Conservation (phyloP, 2,329 filamentous ascomycete species). For the Cladosporium sp. region DNA sequence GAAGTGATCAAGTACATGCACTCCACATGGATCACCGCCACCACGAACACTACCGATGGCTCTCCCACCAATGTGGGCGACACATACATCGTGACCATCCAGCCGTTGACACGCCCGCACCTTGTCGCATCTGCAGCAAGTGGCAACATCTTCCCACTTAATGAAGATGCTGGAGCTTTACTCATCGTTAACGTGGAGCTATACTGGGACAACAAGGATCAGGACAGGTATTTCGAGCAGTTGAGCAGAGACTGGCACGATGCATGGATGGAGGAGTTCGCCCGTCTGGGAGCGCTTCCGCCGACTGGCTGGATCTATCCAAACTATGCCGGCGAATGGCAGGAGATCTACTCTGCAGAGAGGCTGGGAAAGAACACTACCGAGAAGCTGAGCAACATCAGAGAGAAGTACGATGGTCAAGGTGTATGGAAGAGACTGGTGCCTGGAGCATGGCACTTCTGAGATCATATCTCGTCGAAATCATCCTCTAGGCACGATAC, state of each 20-base stretch:
- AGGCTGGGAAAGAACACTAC: conserved; percentile 25
- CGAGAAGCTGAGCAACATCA: conserved; percentile 25
- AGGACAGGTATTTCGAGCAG: conserved; percentile 15
- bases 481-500: not conserved
- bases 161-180: conserved; percentile 13
- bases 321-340: conserved; percentile 34
- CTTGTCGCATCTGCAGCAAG: conserved; percentile 15
- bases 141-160: conserved; percentile 20
- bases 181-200: conserved; percentile 19
- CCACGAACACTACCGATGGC: conserved; percentile 13
- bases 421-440: conserved; percentile 29
- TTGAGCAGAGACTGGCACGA: conserved; percentile 8
- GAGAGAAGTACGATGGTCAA: conserved; percentile 30
- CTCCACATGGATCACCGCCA: conserved; percentile 13
- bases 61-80: not conserved
- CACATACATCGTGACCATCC: conserved; percentile 15
- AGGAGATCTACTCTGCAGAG: conserved; percentile 27
- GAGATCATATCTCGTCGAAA: not conserved
- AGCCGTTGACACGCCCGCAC: conserved; percentile 20
- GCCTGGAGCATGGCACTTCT: conserved; percentile 27
- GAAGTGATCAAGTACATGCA: conserved; percentile 17
- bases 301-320: conserved; percentile 24
- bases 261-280: conserved; percentile 8
- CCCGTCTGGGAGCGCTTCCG: not conserved
- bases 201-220: conserved; percentile 14